phyloP scores from a whole-genome alignment of 495 filamentous ascomycete species.

The Trichoderma reesei region DNA sequence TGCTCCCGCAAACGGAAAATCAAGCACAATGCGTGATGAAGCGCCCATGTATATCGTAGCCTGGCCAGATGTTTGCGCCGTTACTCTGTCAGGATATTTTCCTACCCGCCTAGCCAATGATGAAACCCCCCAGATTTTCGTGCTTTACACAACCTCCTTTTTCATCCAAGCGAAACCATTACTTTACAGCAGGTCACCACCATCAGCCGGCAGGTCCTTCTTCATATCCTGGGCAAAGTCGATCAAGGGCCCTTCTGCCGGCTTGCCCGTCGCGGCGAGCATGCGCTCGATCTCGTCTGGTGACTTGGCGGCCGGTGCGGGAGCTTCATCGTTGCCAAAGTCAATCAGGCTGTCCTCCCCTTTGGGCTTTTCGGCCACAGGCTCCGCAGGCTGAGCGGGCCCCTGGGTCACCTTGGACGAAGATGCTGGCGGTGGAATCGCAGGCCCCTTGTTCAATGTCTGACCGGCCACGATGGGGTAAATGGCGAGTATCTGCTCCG shows the following conservation, averaged over 20 bases:
- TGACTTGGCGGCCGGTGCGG: constrained; percentile 15
- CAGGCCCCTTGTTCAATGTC: constrained; percentile 29
- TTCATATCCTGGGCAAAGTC: constrained; percentile 44
- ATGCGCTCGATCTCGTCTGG: constrained; percentile 31
- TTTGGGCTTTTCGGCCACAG: constrained; percentile 13
- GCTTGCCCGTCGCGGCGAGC: constrained; percentile 31
- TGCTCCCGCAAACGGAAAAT: background rate
- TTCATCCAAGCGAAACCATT: too few species aligned
- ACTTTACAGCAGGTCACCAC: background rate
- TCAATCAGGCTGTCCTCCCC: constrained; percentile 34
- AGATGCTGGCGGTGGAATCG: constrained; percentile 27
- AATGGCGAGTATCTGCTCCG: constrained; percentile 76
- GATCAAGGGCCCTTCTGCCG: constrained; percentile 31
- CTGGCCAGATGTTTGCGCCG: constrained; percentile 3
- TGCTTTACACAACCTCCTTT: background rate
- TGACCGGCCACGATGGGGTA: constrained; percentile 79
- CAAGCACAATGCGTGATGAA: constrained; percentile 1
- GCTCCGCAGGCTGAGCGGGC: constrained; percentile 13
- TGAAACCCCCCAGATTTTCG: background rate
- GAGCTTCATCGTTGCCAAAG: constrained; percentile 30
- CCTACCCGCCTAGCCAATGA: constrained; percentile 3
- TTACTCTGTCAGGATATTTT: constrained; percentile 2
- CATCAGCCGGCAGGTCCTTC: constrained; percentile 26
- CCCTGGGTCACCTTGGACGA: constrained; percentile 10
- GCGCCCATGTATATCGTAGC: constrained; percentile 5